These are phyloP conservation scores for Macrolepiota fuliginosa DNA, from an alignment of 768 basidiomycete genomes.

Conservation along the genomic window DNA sequence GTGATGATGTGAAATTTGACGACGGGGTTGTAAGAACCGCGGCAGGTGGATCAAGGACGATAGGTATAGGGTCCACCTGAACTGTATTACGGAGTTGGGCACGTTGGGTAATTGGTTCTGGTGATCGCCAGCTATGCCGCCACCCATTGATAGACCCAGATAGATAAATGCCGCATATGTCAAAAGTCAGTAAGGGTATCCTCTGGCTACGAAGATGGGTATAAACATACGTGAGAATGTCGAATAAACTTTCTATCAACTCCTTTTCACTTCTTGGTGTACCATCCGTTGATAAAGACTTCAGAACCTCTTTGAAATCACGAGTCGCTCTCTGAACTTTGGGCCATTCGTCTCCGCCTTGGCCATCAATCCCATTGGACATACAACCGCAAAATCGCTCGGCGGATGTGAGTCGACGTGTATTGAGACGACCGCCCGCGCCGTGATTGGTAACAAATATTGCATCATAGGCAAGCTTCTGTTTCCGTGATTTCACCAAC, in stretches of 20 bases:
- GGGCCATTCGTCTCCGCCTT: constrained; percentile 63
- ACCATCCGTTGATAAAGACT: constrained; percentile 22
- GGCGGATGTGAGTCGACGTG: constrained; percentile 47
- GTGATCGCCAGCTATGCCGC: constrained; percentile 41
- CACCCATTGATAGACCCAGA: background rate
- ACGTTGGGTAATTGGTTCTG: constrained; percentile 45
- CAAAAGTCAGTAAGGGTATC: background rate
- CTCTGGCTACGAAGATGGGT: constrained; percentile 6
- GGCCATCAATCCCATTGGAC: constrained; percentile 75
- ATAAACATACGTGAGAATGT: constrained; percentile 64
- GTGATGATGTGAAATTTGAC: background rate
- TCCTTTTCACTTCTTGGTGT: constrained; percentile 38
- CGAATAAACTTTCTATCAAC: constrained; percentile 59
- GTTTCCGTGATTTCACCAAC: background rate
- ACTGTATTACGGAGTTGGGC: constrained; percentile 62
- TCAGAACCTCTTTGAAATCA: constrained; percentile 43
- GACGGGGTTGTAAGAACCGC: background rate
- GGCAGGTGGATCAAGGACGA: constrained; percentile 25
- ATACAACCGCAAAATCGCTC: constrained; percentile 58
- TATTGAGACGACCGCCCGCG: constrained; percentile 55
- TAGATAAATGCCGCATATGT: constrained; percentile 6
- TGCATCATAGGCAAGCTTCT: constrained; percentile 41
- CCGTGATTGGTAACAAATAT: constrained; percentile 69
- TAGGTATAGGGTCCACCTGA: constrained; percentile 51
- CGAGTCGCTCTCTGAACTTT: constrained; percentile 64